Percentiles rank a stretch among this genome's conserved stretches.
These are phyloP conservation scores for Wickerhamiella vanderwaltii DNA, from an alignment of 805 yeast species.

Conservation along the genomic window DNA sequence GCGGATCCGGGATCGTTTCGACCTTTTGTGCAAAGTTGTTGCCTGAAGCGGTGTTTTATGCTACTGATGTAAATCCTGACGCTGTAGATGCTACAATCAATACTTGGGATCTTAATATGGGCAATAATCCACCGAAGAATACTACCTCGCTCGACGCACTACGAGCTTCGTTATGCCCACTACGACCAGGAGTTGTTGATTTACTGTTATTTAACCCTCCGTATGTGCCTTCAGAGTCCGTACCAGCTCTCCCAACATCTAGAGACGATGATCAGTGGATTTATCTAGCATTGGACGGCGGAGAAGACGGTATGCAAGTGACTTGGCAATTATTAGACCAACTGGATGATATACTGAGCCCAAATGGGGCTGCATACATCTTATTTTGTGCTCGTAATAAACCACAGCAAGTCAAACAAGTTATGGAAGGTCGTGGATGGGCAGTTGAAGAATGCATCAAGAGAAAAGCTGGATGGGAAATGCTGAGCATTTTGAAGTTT, in stretches of 20 bases:
- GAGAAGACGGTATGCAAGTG: constrained; percentile 78
- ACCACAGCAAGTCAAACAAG: constrained; percentile 47
- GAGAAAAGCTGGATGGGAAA: constrained; percentile 95
- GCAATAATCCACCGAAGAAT: constrained; percentile 13
- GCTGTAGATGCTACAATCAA: constrained; percentile 46
- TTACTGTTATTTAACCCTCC: constrained; percentile 87
- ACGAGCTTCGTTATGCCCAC: constrained; percentile 38
- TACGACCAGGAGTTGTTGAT: constrained; percentile 40
- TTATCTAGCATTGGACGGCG: constrained; percentile 84
- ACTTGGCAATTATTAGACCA: constrained; percentile 51
- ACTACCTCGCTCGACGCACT: constrained; percentile 46
- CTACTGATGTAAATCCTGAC: constrained; percentile 72
- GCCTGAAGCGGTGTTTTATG: constrained; percentile 43
- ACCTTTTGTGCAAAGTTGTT: constrained; percentile 57
- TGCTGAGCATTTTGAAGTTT: constrained; percentile 62
- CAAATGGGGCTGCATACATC: constrained; percentile 68
- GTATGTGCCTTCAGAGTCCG: constrained; percentile 76
- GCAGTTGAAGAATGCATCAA: constrained; percentile 38
- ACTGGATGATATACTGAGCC: constrained; percentile 42
- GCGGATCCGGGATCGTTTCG: constrained; percentile 84
- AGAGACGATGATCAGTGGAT: constrained; percentile 54
- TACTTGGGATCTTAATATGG: constrained; percentile 32
- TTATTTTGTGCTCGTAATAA: constrained; percentile 84
- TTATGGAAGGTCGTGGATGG: constrained; percentile 46
- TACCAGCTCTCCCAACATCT: constrained; percentile 46